Evolutionary conservation across 1,284 basidiomycete species (phyloP), one percentile per base, ranked within the genome.

Genomic region (Kwoniella shivajii): DNA sequence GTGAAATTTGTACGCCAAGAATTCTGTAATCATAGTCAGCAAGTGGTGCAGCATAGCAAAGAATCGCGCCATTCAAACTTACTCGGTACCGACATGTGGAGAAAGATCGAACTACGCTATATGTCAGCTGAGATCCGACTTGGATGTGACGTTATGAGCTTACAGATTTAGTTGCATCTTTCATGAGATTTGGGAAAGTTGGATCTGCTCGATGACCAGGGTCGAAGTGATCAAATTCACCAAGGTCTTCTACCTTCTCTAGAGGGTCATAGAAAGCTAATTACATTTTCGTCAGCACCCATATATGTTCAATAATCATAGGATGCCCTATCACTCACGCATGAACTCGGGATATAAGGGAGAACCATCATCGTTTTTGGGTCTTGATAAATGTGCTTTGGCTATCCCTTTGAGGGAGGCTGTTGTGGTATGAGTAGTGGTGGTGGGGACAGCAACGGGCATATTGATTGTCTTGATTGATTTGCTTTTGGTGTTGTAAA

Each of bases 1-100:
- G 67, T 22, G 82, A 81, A 14, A 93, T 83, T 69, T 86, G 85
- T 41, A 93, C 75, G 6, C 89, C 42, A 74, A 79, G 49, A 93
- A 82, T 73, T 91, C 89, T 5, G 84, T 85, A 51, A 93, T 80
- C 39, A 82, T 78, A 6, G 90, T 90, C 0, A 88, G 89, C 50
- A 91, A 67, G 54, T 78, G 49, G n/a, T n/a, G n/a, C n/a, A n/a
- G n/a, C n/a, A n/a, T n/a, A n/a, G n/a, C n/a, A n/a, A n/a, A n/a
- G n/a, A n/a, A n/a, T n/a, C n/a, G n/a, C n/a, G n/a, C n/a, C n/a
- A n/a, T 20, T 62, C 59, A 16, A 86, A 76, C 52, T 78, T 24
- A 5, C 20, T 39, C 37, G 10, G 37, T 39, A 20, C 37, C 37
- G 10, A 39, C 37, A 39, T 39, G 37, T 20, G 37, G 37, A 20